Percentiles rank a stretch among this genome's conserved stretches.
Evolutionary conservation across 805 yeast species (phyloP).

Genomic region (Yarrowia keelungensis): DNA sequence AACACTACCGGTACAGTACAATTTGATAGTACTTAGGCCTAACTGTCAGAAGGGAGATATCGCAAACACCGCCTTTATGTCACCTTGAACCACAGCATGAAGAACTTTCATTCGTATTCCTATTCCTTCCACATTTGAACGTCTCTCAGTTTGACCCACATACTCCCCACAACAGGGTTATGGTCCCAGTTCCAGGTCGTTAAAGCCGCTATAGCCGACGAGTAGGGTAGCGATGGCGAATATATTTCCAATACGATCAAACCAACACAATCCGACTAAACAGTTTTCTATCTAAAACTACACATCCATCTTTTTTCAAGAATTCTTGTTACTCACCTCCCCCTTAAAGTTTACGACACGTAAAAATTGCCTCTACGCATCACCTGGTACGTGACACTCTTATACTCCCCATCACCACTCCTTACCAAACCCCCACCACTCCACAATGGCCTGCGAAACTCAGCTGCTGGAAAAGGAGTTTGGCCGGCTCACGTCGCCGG

Average conservation of each 20-base stretch:
- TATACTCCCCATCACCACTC: slow-evolving; percentile 32
- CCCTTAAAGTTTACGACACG: slow-evolving; percentile 32
- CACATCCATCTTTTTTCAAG: neutral
- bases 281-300: neutral
- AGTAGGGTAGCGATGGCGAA: neutral
- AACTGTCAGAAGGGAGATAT: too few species aligned
- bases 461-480: slow-evolving; percentile 64
- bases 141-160: too few species aligned
- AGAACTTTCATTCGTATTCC: too few species aligned
- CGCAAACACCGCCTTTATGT: too few species aligned
- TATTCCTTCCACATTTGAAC: too few species aligned
- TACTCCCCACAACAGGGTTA: slow-evolving; percentile 2
- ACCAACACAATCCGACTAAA: too few species aligned
- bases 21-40: too few species aligned
- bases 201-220: slow-evolving; percentile 4
- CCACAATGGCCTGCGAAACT: slow-evolving; percentile 33
- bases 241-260: fast-evolving
- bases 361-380: slow-evolving; percentile 35
- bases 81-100: too few species aligned
- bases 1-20: too few species aligned
- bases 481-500: slow-evolving; percentile 71
- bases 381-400: slow-evolving; percentile 15
- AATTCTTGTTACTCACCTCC: neutral
- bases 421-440: neutral
- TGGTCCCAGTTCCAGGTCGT: neutral